Evolutionary conservation across 441 rosid species (phyloP).

Genomic region (Adansonia gregorii): DNA sequence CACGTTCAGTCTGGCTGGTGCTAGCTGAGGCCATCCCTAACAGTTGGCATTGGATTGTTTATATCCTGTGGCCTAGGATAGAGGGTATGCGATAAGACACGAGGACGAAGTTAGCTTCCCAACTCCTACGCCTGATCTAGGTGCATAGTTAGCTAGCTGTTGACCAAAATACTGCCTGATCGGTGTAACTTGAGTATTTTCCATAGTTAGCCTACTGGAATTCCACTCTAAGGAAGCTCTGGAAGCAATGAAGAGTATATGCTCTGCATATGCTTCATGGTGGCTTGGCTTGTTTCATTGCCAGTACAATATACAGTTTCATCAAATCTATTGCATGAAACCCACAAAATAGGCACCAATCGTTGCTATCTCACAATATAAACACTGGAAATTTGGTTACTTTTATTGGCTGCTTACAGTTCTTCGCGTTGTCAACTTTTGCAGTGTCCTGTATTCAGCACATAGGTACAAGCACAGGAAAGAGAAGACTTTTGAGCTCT

Average conservation of each 20-base stretch:
- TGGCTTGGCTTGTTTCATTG: background rate
- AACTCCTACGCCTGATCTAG: background rate
- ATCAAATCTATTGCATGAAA: conserved; percentile 63
- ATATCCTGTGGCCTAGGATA: no score
- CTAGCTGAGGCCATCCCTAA: background rate
- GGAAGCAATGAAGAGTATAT: background rate
- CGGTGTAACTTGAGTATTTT: background rate
- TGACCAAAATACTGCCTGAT: background rate
- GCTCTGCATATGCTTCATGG: background rate
- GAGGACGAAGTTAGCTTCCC: background rate
- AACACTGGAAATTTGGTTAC: conserved; percentile 67
- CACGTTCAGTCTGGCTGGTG: background rate
- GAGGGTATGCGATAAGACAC: no score
- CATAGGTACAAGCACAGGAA: conserved; percentile 61
- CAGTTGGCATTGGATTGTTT: background rate
- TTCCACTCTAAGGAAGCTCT: background rate
- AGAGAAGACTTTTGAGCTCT: conserved; percentile 34
- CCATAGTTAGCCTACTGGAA: background rate
- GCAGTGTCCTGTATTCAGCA: conserved; percentile 64
- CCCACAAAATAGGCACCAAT: conserved; percentile 38
- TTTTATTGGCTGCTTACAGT: conserved; percentile 77
- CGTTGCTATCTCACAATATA: conserved; percentile 84
- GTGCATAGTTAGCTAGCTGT: background rate
- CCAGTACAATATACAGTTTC: conserved; percentile 69
- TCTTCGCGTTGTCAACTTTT: conserved; percentile 66